Base-by-base conservation (phyloP, 2,329 filamentous ascomycete species). In the Ascochyta lentis region DNA sequence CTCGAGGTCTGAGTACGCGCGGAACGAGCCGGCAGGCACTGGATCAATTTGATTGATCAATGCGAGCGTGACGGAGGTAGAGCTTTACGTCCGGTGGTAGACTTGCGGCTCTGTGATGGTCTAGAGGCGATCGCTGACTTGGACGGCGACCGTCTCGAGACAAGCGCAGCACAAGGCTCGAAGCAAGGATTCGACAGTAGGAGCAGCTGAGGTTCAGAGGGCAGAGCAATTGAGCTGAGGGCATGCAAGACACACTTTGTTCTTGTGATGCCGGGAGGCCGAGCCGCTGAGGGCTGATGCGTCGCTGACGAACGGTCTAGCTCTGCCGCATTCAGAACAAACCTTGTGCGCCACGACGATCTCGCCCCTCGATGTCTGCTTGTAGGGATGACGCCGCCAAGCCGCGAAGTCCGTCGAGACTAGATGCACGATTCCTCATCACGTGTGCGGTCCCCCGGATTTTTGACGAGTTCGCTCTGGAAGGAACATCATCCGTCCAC, bases 241-340 rank as follows among this genome's bases (percentile, higher is more conserved):
- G 27, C 52, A 48, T 41, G 34, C 51, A 52, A 52, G 51, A 56
- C 52, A 53, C 45, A 31, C 33, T 39, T 49, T 53, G 46, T 38
- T 49, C 39, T 49, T 49, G 34, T 46, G 45, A 34, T 42, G 15
- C 29, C 2, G 29, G 13, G 27, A 15, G 27, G 27, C 27, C 3
- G 27, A 29, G 12, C 2, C 6, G 45, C 56, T 44, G 48, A 49
- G 22, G 34, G 55, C 55, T 58, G 52, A 54, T 53, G 55, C 38
- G 49, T 48, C 49, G 54, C 52, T 56, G 49, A 54, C 51, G 49
- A 50, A 39, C 38, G 37, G 34, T 56, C 52, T 54, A 41, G 56
- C 56, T 49, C 44, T 49, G 48, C 47, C 39, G 56, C 52, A 49
- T 56, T 46, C 40, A 31, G 44, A 53, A 55, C 42, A 56, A 56